Base-by-base conservation (phyloP, 1,284 basidiomycete species). In the Porogramme epimiltina region DNA sequence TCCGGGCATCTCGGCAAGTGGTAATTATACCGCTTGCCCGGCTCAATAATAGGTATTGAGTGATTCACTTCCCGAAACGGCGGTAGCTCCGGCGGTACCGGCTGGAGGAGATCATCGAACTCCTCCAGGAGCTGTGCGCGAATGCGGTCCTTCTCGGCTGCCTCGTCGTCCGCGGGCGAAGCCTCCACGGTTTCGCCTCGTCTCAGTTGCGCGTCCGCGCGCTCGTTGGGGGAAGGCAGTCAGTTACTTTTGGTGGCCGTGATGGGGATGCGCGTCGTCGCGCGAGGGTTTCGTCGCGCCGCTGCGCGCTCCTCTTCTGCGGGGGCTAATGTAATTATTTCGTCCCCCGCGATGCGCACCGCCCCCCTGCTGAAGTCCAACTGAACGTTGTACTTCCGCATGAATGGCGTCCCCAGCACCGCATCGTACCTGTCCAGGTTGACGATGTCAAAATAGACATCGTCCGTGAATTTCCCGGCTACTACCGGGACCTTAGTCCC, bases 51-150 rank as follows among this genome's bases (percentile, higher is more conserved):
- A 2, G 43, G 43, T 2, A 45, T 45, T 3, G 19, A 15, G 16
- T 45, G 43, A 16, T 45, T 52, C 15, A 58, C 37, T 25, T 44
- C 49, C n/a, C 34, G 16, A 20, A n/a, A 54, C 1, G 52, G 40
- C 15, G 24, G 49, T 9, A 37, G 31, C 9, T 23, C 42, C 9
- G 38, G 37, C 5, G 34, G 51, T 3, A 42, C 43, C 6, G 39
- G 46, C 20, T 16, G 6, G 15, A 37, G 45, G 2, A 59, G 45
- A 26, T 59, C 54, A 8, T n/a, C n/a, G n/a, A n/a, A 33, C 6
- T 36, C 41, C n/a, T 46, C 25, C n/a, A 26, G 28, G 20, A 42
- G 28, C 54, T 54, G 54, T 24, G 22, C 26, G 6, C 31, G 42
- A 2, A n/a, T n/a, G n/a, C n/a, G n/a, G n/a, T n/a, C n/a, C n/a